A percentile compares a stretch with the other conserved stretches of the same genome.
Conservation (phyloP, 345 rosid genomes). For the Salix caprea region DNA sequence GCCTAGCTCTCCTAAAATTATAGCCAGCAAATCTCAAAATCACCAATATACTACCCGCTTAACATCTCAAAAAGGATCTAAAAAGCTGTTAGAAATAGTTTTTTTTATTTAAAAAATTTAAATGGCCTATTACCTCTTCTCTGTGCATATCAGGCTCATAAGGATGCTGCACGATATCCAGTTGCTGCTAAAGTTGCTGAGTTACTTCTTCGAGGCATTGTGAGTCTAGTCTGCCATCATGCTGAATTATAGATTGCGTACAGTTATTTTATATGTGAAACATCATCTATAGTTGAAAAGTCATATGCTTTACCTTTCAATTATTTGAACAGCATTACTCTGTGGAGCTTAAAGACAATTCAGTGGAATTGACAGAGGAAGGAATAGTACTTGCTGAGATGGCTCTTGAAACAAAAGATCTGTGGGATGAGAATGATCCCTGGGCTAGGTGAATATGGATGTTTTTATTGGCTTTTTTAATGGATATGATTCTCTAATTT, state of each 20-base stretch:
- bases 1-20: background rate
- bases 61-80: background rate
- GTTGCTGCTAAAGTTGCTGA: constrained; percentile 97
- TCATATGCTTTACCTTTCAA: constrained; percentile 10
- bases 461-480: constrained; percentile 1
- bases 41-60: background rate
- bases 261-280: background rate
- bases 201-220: constrained; percentile 63
- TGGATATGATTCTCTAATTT: background rate
- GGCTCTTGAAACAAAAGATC: constrained; percentile 91
- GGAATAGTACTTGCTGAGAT: constrained; percentile 89
- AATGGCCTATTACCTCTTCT: constrained; percentile 14
- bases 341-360: constrained; percentile 83
- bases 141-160: constrained; percentile 55
- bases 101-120: background rate
- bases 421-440: constrained; percentile 97
- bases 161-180: constrained; percentile 92
- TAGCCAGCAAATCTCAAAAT: background rate
- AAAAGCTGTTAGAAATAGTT: background rate
- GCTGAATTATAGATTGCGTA: constrained; percentile 1
- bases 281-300: constrained; percentile 4
- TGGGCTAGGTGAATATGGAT: constrained; percentile 74
- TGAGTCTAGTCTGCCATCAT: constrained; percentile 37
- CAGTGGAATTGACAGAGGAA: constrained; percentile 94
- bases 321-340: constrained; percentile 66